Evolutionary conservation across 345 rosid species (phyloP).

Genomic region (Murraya paniculata): DNA sequence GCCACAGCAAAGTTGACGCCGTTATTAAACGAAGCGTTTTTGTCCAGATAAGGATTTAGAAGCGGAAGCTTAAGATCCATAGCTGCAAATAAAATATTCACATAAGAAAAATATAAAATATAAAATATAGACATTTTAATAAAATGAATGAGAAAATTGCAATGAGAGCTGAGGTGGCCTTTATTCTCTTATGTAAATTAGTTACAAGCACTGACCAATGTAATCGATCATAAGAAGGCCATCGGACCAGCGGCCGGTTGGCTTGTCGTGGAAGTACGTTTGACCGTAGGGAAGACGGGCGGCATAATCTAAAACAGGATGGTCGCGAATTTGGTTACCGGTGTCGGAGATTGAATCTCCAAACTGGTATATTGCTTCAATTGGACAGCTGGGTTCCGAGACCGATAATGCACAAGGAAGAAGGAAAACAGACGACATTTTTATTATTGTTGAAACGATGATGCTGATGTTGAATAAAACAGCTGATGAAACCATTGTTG

Average conservation of each 20-base stretch:
- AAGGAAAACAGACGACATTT: not conserved
- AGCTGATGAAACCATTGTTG: not conserved
- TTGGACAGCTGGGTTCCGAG: not conserved
- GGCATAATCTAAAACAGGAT: not conserved
- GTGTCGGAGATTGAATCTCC: not conserved
- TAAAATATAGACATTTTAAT: too few relatives aligned
- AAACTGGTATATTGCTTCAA: not conserved
- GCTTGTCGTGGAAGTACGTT: not conserved
- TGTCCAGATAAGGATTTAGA: not conserved
- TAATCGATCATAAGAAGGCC: not conserved
- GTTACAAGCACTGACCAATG: not conserved
- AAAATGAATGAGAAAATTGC: too few relatives aligned
- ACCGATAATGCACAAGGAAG: not conserved
- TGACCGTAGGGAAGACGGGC: not conserved
- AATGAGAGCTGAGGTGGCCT: too few relatives aligned
- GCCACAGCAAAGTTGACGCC: not conserved
- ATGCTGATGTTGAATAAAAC: not conserved
- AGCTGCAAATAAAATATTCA: not conserved
- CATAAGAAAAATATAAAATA: not conserved
- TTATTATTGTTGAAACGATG: not conserved
- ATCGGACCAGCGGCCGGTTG: not conserved
- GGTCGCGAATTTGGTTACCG: not conserved
- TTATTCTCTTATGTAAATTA: too few relatives aligned
- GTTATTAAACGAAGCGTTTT: not conserved
- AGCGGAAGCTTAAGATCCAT: not conserved